A percentile compares a stretch with the other conserved stretches of the same genome.
Conservation (phyloP, 202 grass and related monocot genomes). For the Zizania palustris region DNA sequence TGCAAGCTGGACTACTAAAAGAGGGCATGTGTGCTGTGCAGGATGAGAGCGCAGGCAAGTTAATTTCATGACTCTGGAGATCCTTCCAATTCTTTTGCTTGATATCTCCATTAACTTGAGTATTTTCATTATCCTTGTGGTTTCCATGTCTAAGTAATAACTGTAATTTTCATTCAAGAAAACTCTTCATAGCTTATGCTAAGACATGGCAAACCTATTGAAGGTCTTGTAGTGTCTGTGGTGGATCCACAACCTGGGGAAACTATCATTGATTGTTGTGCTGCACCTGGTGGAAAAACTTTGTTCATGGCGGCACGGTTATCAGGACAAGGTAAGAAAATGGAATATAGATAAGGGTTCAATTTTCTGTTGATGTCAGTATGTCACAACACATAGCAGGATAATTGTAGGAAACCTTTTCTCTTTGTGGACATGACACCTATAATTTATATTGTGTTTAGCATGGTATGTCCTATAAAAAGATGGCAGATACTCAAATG, state of each 20-base stretch:
- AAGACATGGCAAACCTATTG: slow-evolving; percentile 42
- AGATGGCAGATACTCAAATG: slow-evolving; percentile 24
- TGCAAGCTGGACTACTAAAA: slow-evolving; percentile 85
- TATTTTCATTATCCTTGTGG: slow-evolving; percentile 16
- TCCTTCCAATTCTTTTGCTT: background rate
- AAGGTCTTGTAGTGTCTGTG: slow-evolving; percentile 87
- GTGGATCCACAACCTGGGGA: slow-evolving; percentile 89
- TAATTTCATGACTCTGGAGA: slow-evolving; percentile 28
- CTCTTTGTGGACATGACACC: slow-evolving; percentile 11
- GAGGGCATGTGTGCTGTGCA: slow-evolving; percentile 92
- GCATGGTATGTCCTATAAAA: slow-evolving; percentile 25
- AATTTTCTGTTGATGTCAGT: slow-evolving; percentile 22
- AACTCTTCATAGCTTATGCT: slow-evolving; percentile 23
- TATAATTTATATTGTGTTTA: slow-evolving; percentile 22
- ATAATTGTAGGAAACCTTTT: slow-evolving; percentile 15
- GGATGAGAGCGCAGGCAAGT: slow-evolving; percentile 94
- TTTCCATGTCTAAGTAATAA: slow-evolving; percentile 26
- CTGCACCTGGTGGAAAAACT: slow-evolving; percentile 93
- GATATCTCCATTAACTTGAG: slow-evolving; percentile 19
- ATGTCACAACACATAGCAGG: slow-evolving; percentile 3
- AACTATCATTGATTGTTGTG: slow-evolving; percentile 89
- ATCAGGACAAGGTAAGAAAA: slow-evolving; percentile 66
- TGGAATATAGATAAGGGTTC: slow-evolving; percentile 4
- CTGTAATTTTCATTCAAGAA: slow-evolving; percentile 20
- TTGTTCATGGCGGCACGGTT: slow-evolving; percentile 88